A percentile compares a stretch with the other conserved stretches of the same genome.
Evolutionary conservation across 352 stramenopile species (phyloP).

Genomic region (Pythium rishiriense): DNA sequence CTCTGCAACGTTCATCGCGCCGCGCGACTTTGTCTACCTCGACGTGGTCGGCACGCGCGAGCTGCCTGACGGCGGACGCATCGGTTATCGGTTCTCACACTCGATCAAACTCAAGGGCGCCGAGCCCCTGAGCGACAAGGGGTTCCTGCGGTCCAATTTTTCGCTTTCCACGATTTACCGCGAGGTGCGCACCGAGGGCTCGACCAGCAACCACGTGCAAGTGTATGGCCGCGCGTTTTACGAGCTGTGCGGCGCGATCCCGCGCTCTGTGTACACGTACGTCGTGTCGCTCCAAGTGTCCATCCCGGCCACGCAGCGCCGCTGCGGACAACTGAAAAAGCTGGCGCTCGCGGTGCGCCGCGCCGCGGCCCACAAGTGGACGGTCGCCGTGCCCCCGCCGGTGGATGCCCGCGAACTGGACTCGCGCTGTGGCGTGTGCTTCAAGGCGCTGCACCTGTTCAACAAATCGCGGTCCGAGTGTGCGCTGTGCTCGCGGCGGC

Average conservation of each 20-base stretch:
- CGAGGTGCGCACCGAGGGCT: constrained; percentile 14
- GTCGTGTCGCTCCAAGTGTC: neutral
- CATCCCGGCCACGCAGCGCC: neutral
- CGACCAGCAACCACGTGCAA: constrained; percentile 29
- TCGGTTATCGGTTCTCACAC: constrained; percentile 54
- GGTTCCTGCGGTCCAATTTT: constrained; percentile 38
- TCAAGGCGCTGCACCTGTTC: constrained; percentile 12
- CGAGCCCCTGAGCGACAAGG: neutral
- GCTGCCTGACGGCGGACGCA: constrained; percentile 36
- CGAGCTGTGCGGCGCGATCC: constrained; percentile 36
- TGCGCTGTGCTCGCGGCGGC: constrained; percentile 8
- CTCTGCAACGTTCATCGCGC: constrained; percentile 29
- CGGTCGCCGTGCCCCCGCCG: constrained; percentile 2
- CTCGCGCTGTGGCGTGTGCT: constrained; percentile 6
- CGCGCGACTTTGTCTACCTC: constrained; percentile 49
- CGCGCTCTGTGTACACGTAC: constrained; percentile 23
- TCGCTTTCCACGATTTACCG: constrained; percentile 43
- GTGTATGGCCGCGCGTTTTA: constrained; percentile 39
- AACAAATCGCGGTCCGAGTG: constrained; percentile 19
- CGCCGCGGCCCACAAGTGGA: constrained; percentile 3
- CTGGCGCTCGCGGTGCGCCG: constrained; percentile 11
- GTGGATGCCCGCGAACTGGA: neutral
- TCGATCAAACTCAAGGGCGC: constrained; percentile 33
- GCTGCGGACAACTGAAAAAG: constrained; percentile 13
- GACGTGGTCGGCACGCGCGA: constrained; percentile 39